Evolutionary conservation across 805 yeast genomes (phyloP).

Genomic region (Ogataea siamensis): DNA sequence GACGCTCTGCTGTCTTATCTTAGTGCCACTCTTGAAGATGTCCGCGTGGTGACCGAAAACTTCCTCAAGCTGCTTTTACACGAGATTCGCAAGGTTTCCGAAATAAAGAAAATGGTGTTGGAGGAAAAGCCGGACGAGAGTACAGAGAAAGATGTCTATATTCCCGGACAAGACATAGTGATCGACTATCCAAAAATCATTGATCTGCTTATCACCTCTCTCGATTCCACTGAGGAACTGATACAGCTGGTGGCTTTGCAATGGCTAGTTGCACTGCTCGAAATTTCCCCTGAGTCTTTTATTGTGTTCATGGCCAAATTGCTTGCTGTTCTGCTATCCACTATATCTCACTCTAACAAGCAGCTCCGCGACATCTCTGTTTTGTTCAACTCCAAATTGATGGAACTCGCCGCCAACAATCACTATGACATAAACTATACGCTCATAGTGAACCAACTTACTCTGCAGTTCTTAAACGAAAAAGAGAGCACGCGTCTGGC

Average conservation of each 20-base stretch:
- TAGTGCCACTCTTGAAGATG: slow-evolving; percentile 82
- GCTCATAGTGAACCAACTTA: slow-evolving; percentile 66
- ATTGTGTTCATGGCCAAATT: slow-evolving; percentile 72
- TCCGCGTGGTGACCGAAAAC: slow-evolving; percentile 78
- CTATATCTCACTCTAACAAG: slow-evolving; percentile 53
- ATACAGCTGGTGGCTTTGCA: slow-evolving; percentile 75
- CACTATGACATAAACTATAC: slow-evolving; percentile 43
- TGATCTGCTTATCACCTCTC: slow-evolving; percentile 75
- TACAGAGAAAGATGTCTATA: slow-evolving; percentile 54
- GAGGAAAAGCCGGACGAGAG: slow-evolving; percentile 31
- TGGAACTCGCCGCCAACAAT: slow-evolving; percentile 44
- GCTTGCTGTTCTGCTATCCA: slow-evolving; percentile 62
- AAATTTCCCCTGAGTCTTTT: slow-evolving; percentile 73
- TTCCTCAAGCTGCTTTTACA: slow-evolving; percentile 71
- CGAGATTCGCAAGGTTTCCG: slow-evolving; percentile 76
- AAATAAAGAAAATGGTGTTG: slow-evolving; percentile 53
- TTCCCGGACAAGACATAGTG: slow-evolving; percentile 78
- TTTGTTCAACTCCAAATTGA: slow-evolving; percentile 53
- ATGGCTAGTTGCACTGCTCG: slow-evolving; percentile 77
- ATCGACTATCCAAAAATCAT: slow-evolving; percentile 79
- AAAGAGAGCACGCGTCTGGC: slow-evolving; percentile 81
- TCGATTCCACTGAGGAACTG: slow-evolving; percentile 70
- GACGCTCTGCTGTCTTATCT: slow-evolving; percentile 80
- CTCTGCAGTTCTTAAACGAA: slow-evolving; percentile 68
- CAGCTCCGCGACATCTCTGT: slow-evolving; percentile 53